Percentiles rank a stretch among this genome's conserved stretches.
These are phyloP conservation scores for Geranomyces variabilis DNA, from an alignment of 192 early-diverging fungal species.

Conservation along the genomic window DNA sequence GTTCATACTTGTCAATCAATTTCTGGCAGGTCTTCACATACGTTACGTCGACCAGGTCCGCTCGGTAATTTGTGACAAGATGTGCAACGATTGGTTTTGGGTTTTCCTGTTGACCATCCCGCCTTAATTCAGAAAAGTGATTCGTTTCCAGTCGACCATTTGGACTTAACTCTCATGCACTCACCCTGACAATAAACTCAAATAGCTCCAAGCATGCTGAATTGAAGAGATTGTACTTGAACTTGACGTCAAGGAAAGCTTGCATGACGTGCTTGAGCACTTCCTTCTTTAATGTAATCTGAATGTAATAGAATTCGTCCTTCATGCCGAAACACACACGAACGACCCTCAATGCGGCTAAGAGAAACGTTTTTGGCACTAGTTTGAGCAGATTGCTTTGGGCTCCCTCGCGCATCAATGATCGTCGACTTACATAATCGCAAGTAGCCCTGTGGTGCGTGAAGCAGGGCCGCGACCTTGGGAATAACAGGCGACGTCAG, in stretches of 20 bases:
- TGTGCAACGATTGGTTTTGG: conserved; percentile 73
- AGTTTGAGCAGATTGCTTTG: neutral
- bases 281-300: conserved; percentile 71
- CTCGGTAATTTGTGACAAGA: conserved; percentile 63
- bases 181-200: conserved; percentile 67
- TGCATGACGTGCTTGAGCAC: conserved; percentile 71
- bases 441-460: conserved; percentile 68
- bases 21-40: conserved; percentile 68
- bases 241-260: conserved; percentile 62
- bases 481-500: conserved; percentile 62
- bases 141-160: too few relatives aligned
- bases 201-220: conserved; percentile 91
- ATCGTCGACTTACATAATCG: conserved; percentile 70
- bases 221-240: conserved; percentile 80
- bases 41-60: conserved; percentile 60
- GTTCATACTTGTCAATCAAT: conserved; percentile 64
- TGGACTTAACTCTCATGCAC: neutral
- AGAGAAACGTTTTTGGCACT: neutral
- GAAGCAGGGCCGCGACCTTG: conserved; percentile 69
- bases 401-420: too few relatives aligned
- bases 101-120: conserved; percentile 54
- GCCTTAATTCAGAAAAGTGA: neutral
- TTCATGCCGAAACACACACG: conserved; percentile 70
- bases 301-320: conserved; percentile 85
- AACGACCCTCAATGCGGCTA: conserved; percentile 81